These are phyloP conservation scores for Venturia pyrina DNA, from an alignment of 2,329 filamentous ascomycete genomes.

Conservation along the genomic window DNA sequence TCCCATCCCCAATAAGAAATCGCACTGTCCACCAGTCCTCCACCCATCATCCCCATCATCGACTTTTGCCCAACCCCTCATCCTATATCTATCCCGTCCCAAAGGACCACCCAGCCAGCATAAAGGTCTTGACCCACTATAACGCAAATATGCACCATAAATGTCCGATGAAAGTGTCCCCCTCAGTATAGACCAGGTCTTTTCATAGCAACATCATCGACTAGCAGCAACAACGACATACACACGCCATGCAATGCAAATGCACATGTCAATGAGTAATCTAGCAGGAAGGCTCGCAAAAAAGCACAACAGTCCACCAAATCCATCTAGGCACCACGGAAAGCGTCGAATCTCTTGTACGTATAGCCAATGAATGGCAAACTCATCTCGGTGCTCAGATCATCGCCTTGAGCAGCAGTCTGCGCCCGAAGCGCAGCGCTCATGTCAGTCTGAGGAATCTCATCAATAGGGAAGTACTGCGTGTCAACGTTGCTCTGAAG, in stretches of 20 bases:
- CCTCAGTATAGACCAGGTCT: not conserved
- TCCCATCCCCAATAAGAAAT: not conserved
- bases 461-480: conserved; percentile 96
- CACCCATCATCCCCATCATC: not conserved
- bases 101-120: not conserved
- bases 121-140: not conserved
- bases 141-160: not conserved
- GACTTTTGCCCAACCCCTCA: not conserved
- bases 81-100: not conserved
- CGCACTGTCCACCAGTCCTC: not conserved
- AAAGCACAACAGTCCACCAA: not conserved
- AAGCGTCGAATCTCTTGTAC: conserved; percentile 87
- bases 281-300: not conserved
- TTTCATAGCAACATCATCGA: not conserved
- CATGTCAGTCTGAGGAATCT: conserved; percentile 94
- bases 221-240: not conserved
- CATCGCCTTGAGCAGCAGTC: conserved; percentile 58
- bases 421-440: conserved; percentile 78
- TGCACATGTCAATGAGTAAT: not conserved
- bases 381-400: conserved; percentile 88
- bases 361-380: conserved; percentile 94
- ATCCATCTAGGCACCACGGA: conserved; percentile 30
- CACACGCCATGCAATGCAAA: conserved; percentile 5
- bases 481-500: conserved; percentile 90
- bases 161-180: not conserved